Conservation (phyloP, 805 yeast genomes). For the Kodamaea kaohsiungensis region DNA sequence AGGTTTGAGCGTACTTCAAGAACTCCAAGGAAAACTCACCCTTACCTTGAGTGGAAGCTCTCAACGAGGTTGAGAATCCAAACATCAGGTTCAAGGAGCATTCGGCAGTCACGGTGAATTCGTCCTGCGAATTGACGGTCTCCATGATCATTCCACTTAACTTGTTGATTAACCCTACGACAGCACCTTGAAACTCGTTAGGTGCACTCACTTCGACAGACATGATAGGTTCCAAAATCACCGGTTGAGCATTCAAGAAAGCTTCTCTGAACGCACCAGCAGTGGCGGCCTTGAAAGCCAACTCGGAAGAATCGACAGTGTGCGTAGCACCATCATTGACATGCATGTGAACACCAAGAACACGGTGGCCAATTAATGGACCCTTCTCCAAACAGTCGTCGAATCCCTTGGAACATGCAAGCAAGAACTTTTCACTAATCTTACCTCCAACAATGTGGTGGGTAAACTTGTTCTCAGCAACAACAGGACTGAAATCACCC, state of each 20-base stretch:
- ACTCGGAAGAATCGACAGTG: constrained; percentile 94
- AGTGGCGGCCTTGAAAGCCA: constrained; percentile 93
- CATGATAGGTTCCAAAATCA: constrained; percentile 96
- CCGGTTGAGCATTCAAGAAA: constrained; percentile 80
- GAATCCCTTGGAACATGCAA: constrained; percentile 94
- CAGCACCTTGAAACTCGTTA: constrained; percentile 90
- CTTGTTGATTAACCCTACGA: constrained; percentile 90
- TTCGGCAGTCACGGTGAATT: constrained; percentile 89
- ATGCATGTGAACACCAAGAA: constrained; percentile 88
- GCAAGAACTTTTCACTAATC: constrained; percentile 90
- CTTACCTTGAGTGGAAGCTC: constrained; percentile 98
- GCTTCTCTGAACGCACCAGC: constrained; percentile 90
- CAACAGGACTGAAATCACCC: constrained; percentile 71
- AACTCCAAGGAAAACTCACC: constrained; percentile 97
- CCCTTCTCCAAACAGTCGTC: constrained; percentile 95
- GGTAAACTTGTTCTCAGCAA: constrained; percentile 71
- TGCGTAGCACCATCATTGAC: constrained; percentile 97
- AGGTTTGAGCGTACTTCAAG: constrained; percentile 86
- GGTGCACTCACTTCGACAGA: constrained; percentile 91
- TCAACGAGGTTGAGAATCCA: constrained; percentile 91
- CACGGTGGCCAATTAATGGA: constrained; percentile 93
- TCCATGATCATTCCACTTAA: constrained; percentile 89
- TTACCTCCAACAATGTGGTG: constrained; percentile 95
- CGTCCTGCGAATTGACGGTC: constrained; percentile 92
- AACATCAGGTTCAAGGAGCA: constrained; percentile 96